Percentiles rank a stretch among this genome's conserved stretches.
These are phyloP conservation scores for Phytophthora foliorum DNA, from an alignment of 352 stramenopile genomes.

Conservation along the genomic window DNA sequence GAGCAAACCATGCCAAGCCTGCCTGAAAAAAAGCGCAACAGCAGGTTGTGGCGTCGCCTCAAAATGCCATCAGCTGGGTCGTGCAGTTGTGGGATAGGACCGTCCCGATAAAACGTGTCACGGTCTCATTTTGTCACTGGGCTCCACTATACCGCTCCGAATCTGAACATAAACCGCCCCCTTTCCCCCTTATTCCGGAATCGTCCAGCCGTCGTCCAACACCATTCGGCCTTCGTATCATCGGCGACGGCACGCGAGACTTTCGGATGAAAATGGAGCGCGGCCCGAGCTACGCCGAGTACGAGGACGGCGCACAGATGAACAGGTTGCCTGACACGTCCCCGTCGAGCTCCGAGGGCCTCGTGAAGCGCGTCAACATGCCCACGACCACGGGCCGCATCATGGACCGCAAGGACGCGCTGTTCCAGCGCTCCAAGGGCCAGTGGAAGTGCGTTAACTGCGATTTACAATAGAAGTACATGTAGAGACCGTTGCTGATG, in stretches of 20 bases:
- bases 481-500: too few relatives aligned
- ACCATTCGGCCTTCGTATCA: conserved; percentile 30
- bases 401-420: conserved; percentile 76
- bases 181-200: conserved; percentile 10
- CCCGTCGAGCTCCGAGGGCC: conserved; percentile 29
- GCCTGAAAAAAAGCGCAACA: neutral
- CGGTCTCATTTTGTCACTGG: conserved; percentile 9
- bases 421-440: conserved; percentile 74
- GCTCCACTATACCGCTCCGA: conserved; percentile 7
- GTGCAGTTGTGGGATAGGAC: conserved; percentile 30
- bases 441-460: conserved; percentile 76
- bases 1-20: neutral
- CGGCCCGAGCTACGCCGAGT: conserved; percentile 58
- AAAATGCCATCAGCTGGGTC: conserved; percentile 18
- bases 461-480: neutral
- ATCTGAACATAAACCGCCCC: conserved; percentile 15
- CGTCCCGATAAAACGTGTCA: conserved; percentile 23
- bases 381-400: conserved; percentile 61
- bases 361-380: conserved; percentile 34
- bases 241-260: conserved; percentile 1
- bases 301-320: conserved; percentile 40
- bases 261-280: conserved; percentile 54
- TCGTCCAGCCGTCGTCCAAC: neutral
- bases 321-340: conserved; percentile 22
- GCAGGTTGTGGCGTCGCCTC: conserved; percentile 8